phyloP scores from a whole-genome alignment of 176 grass and related monocot genomes.

The Aegilops sharonensis region DNA sequence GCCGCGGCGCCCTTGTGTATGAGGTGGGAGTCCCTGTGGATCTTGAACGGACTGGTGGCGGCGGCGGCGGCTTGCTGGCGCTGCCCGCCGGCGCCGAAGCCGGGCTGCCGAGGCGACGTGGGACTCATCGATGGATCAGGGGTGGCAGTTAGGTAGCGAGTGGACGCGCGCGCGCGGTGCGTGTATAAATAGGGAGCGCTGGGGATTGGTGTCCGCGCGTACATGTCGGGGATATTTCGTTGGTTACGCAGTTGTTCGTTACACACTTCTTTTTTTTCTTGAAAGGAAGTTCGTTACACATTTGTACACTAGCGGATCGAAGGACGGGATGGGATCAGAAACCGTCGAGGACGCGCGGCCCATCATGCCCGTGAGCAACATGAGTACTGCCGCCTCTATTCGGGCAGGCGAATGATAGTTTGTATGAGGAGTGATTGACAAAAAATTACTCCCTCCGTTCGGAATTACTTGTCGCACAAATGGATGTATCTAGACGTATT shows the following conservation, averaged over 20 bases:
- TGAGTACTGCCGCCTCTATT: no score
- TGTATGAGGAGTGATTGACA: no score
- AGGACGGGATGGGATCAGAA: no score
- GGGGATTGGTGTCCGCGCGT: conserved; percentile 20
- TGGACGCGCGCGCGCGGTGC: conserved; percentile 6
- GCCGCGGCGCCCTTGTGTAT: conserved; percentile 37
- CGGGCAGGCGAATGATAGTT: no score
- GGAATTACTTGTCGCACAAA: no score
- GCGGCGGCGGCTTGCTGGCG: neutral
- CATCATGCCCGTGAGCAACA: no score
- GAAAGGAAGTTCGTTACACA: neutral
- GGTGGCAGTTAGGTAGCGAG: conserved; percentile 27
- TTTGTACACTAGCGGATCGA: no score
- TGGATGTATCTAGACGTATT: no score
- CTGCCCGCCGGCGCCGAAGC: conserved; percentile 6
- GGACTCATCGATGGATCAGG: conserved; percentile 43
- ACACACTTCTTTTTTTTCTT: no score
- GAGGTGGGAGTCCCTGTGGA: conserved; percentile 47
- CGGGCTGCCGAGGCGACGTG: conserved; percentile 31
- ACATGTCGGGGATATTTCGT: conserved; percentile 15
- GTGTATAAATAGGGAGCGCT: conserved; percentile 25
- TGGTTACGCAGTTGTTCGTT: neutral
- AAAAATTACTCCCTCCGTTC: no score
- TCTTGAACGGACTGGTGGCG: conserved; percentile 28
- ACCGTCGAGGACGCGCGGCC: no score